These are phyloP conservation scores for Cyphellophora attinorum DNA, from an alignment of 2,329 filamentous ascomycete genomes.

Conservation along the genomic window DNA sequence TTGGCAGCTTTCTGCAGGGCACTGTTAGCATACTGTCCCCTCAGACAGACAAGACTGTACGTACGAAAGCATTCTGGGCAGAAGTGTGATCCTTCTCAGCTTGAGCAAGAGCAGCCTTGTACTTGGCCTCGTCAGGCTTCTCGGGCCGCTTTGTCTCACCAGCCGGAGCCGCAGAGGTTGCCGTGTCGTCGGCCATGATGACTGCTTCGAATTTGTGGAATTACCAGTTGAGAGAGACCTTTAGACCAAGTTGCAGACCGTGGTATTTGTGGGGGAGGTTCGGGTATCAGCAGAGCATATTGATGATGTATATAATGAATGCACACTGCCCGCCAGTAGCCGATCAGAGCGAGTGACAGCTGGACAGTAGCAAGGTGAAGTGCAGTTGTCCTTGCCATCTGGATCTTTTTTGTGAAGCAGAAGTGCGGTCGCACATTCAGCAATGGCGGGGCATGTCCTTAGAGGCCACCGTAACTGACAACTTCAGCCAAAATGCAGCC, in stretches of 20 bases:
- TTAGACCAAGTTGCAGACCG: slow-evolving; percentile 1
- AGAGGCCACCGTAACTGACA: too few species aligned
- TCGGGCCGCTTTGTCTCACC: slow-evolving; percentile 51
- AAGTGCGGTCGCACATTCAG: too few species aligned
- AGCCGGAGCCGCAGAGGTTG: slow-evolving; percentile 25
- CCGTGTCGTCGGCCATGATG: slow-evolving; percentile 27
- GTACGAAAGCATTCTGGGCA: slow-evolving; percentile 60
- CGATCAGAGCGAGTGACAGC: too few species aligned
- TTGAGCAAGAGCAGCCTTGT: slow-evolving; percentile 67
- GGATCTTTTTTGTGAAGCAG: too few species aligned
- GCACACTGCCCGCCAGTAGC: too few species aligned
- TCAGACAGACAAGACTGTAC: slow-evolving; percentile 20
- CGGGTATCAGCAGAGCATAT: too few species aligned
- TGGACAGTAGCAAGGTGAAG: too few species aligned
- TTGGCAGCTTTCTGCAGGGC: slow-evolving; percentile 65
- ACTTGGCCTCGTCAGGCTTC: slow-evolving; percentile 79
- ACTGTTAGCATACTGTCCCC: neutral
- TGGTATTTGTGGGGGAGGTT: too few species aligned
- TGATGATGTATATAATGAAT: too few species aligned
- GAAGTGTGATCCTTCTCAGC: slow-evolving; percentile 80
- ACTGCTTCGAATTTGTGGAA: neutral
- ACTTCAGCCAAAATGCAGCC: too few species aligned
- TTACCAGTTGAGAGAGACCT: neutral
- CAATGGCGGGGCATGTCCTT: too few species aligned
- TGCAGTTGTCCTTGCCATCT: too few species aligned